Conservation (phyloP, 2,329 filamentous ascomycete species). For the Mycosphaerella arachidis region DNA sequence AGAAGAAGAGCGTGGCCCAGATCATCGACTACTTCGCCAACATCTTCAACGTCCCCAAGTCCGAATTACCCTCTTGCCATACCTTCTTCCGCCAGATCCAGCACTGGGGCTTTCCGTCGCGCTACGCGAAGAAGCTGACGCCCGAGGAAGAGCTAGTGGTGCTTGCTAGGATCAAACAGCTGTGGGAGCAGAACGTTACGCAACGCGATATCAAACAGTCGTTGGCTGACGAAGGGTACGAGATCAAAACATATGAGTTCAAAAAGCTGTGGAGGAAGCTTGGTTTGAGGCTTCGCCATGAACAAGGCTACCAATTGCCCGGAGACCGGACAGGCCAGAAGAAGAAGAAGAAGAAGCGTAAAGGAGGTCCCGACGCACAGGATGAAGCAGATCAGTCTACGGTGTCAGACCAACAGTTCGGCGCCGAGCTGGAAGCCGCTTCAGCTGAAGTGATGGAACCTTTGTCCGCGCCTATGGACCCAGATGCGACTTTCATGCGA, state of each 20-base stretch:
- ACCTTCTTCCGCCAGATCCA: slow-evolving; percentile 26
- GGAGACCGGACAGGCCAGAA: slow-evolving; percentile 22
- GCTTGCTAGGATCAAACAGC: slow-evolving; percentile 64
- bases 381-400: not conserved
- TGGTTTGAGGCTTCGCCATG: slow-evolving; percentile 36
- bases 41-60: slow-evolving; percentile 36
- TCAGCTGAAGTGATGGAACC: not conserved
- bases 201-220: slow-evolving; percentile 70
- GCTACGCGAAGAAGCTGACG: slow-evolving; percentile 61
- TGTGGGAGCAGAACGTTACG: slow-evolving; percentile 70
- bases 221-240: slow-evolving; percentile 67
- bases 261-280: slow-evolving; percentile 54
- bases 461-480: slow-evolving; percentile 8
- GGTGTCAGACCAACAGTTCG: not conserved
- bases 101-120: slow-evolving; percentile 64
- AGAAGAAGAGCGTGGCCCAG: slow-evolving; percentile 67
- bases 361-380: slow-evolving; percentile 5
- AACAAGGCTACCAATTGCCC: slow-evolving; percentile 19
- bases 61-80: slow-evolving; percentile 59
- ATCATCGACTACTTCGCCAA: slow-evolving; percentile 65
- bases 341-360: slow-evolving; percentile 42
- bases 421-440: not conserved
- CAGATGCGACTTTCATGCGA: slow-evolving; percentile 21
- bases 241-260: slow-evolving; percentile 55
- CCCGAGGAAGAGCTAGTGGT: slow-evolving; percentile 67